Base-by-base conservation (phyloP, 371 early-diverging fungal species). In the Zopfochytrium polystomum region DNA sequence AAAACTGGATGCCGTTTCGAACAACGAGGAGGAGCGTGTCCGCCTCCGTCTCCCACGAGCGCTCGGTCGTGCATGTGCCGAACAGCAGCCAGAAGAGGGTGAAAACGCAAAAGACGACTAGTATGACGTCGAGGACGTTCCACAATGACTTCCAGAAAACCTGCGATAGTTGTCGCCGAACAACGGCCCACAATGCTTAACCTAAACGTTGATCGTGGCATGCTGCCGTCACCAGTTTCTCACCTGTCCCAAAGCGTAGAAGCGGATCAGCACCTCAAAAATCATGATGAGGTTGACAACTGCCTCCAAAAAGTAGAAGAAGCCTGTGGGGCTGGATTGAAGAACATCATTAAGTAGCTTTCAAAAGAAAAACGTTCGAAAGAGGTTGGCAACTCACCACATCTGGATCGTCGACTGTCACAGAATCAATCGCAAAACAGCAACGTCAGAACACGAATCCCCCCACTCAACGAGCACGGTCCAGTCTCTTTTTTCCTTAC, bases 221-320 rank as follows among this genome's bases (percentile, higher is more conserved):
- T 20, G n/a, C n/a, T n/a, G n/a, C n/a, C n/a, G n/a, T n/a, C n/a
- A n/a, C n/a, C n/a, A n/a, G n/a, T 25, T n/a, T 31, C 65, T 53
- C 78, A 87, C 89, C 77, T 81, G 77, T 51, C 87, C 81, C 22
- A 89, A 70, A 1, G 90, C 90, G 4, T 87, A 55, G 34, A 87
- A 62, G 31, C 90, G 77, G 13, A 87, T 71, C 5, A 73, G 73
- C 6, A 88, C 88, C 66, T 90, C 90, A 23, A 81, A 68, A 53
- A 87, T 84, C 89, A 90, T 89, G 35, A 84, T 80, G 2, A 81
- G 62, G 57, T 88, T 89, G 57, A 90, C 82, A n/a, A 86, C 74
- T 23, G 78, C 75, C 56, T 90, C 90, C 29, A 88, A 78, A 20
- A 85, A 63, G 48, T 73, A 76, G 48, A 73, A 74, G 58, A 71